phyloP scores from a whole-genome alignment of 805 yeast species.

The Saccharomyces eubayanus region DNA sequence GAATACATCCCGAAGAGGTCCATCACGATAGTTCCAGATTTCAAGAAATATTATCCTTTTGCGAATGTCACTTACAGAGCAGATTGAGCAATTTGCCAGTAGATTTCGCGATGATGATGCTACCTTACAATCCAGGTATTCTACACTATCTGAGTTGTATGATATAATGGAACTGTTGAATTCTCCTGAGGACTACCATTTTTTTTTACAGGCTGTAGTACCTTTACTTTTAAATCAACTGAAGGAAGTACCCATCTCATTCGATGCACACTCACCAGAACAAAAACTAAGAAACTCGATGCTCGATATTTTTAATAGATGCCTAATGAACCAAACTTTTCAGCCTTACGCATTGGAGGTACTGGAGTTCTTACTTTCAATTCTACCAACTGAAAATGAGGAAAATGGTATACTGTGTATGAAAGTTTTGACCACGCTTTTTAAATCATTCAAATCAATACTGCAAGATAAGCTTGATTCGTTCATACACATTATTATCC shows the following conservation, averaged over 20 bases:
- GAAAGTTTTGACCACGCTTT: constrained; percentile 77
- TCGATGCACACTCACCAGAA: constrained; percentile 56
- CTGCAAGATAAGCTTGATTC: constrained; percentile 66
- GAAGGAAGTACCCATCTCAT: constrained; percentile 64
- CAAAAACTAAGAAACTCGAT: constrained; percentile 69
- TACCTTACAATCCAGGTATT: constrained; percentile 54
- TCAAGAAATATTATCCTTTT: neutral
- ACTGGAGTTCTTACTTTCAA: constrained; percentile 46
- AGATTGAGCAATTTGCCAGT: constrained; percentile 59
- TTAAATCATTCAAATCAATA: constrained; percentile 68
- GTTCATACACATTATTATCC: constrained; percentile 66
- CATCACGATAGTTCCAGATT: neutral
- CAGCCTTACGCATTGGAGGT: constrained; percentile 59
- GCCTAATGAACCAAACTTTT: constrained; percentile 75
- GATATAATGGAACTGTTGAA: constrained; percentile 82
- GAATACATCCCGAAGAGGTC: neutral
- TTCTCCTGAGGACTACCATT: constrained; percentile 72
- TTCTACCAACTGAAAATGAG: constrained; percentile 76
- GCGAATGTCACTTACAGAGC: constrained; percentile 35
- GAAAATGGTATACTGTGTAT: constrained; percentile 89
- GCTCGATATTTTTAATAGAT: constrained; percentile 70
- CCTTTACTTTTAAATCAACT: constrained; percentile 63
- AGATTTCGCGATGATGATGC: constrained; percentile 47
- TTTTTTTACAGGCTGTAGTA: constrained; percentile 57
- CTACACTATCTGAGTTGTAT: constrained; percentile 70